These are phyloP conservation scores for Endotrypanum monterogeii DNA, from an alignment of 208 protist species.

Conservation along the genomic window DNA sequence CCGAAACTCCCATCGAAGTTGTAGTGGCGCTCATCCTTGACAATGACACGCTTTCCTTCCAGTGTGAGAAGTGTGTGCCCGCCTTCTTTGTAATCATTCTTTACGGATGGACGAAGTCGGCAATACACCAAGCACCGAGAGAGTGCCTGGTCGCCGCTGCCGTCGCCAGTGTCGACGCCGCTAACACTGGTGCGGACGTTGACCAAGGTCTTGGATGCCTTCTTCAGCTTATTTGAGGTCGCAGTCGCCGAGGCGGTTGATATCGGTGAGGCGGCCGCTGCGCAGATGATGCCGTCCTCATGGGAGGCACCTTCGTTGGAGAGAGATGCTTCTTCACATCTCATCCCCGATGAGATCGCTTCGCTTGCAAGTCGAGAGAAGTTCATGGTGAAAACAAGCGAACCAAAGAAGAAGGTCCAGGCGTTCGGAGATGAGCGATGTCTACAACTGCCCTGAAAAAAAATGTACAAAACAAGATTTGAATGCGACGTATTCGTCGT, in stretches of 20 bases:
- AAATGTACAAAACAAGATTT: too few species aligned
- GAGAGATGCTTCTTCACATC: constrained; percentile 1
- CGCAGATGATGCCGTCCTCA: constrained; percentile 7
- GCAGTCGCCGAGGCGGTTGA: neutral
- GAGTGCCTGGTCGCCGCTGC: constrained; percentile 21
- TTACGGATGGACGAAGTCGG: constrained; percentile 69
- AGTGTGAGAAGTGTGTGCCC: constrained; percentile 57
- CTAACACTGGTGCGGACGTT: neutral
- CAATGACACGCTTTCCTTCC: constrained; percentile 54
- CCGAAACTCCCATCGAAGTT: constrained; percentile 87
- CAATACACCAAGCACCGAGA: constrained; percentile 85
- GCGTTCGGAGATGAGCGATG: too few species aligned
- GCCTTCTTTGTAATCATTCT: constrained; percentile 71
- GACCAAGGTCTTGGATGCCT: constrained; percentile 13
- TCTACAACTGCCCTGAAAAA: too few species aligned
- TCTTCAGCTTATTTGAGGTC: constrained; percentile 9
- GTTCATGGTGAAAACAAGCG: neutral
- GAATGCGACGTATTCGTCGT: too few species aligned
- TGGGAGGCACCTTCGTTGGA: neutral
- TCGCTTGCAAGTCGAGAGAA: neutral
- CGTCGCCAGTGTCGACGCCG: neutral
- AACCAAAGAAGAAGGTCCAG: neutral
- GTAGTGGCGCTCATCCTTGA: constrained; percentile 86
- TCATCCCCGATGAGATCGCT: neutral
- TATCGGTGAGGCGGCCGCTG: constrained; percentile 13